These are phyloP conservation scores for Handroanthus guayacan DNA, from an alignment of 257 asterid species.

Conservation along the genomic window DNA sequence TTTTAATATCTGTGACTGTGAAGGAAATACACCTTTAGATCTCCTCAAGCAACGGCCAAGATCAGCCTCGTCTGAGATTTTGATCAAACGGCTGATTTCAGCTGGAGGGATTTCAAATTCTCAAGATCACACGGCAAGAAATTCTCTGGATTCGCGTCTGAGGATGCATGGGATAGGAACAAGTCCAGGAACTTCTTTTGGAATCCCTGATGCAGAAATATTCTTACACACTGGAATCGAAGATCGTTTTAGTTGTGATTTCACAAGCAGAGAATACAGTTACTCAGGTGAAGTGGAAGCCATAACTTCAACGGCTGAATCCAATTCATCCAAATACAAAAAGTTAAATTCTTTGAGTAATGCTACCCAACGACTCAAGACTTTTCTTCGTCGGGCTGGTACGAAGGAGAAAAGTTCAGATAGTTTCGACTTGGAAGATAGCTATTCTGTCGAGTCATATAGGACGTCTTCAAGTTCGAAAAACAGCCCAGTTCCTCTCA, in stretches of 20 bases:
- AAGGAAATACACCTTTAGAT: conserved; percentile 64
- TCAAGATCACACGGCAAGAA: conserved; percentile 41
- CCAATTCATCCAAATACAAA: conserved; percentile 37
- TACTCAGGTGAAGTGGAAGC: conserved; percentile 51
- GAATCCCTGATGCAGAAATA: conserved; percentile 68
- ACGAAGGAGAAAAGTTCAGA: conserved; percentile 37
- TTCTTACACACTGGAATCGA: conserved; percentile 50
- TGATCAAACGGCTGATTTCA: conserved; percentile 57
- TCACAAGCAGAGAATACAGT: conserved; percentile 40
- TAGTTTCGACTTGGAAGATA: conserved; percentile 35
- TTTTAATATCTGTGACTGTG: conserved; percentile 51
- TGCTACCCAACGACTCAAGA: conserved; percentile 52
- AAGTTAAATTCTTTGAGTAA: conserved; percentile 40
- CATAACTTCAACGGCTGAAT: conserved; percentile 40
- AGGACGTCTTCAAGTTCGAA: conserved; percentile 32
- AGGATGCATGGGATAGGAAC: conserved; percentile 56
- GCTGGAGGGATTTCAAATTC: conserved; percentile 62
- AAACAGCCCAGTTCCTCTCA: conserved; percentile 52
- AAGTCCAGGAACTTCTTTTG: conserved; percentile 75
- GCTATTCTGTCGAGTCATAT: conserved; percentile 39
- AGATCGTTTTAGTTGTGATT: conserved; percentile 44
- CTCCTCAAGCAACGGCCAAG: conserved; percentile 55
- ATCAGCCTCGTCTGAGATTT: conserved; percentile 56
- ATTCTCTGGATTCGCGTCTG: conserved; percentile 48
- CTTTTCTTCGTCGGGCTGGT: conserved; percentile 49